phyloP scores from a whole-genome alignment of 1,139 yeast species.

The Taphrina flavorubra region DNA sequence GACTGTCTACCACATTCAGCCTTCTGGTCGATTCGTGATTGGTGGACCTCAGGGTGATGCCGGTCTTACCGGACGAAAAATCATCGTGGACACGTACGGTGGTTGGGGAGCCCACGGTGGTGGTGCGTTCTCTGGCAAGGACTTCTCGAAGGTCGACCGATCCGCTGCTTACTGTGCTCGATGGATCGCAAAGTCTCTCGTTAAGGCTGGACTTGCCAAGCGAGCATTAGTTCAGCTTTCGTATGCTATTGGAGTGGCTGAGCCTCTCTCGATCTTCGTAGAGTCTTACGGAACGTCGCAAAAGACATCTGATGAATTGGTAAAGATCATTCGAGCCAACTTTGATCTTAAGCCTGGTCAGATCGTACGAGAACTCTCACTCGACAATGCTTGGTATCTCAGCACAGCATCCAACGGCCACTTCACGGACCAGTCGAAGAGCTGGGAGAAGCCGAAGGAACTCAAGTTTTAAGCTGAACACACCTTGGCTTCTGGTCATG shows the following conservation, averaged over 20 bases:
- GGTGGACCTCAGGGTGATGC: constrained; percentile 99
- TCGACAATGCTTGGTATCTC: constrained; percentile 98
- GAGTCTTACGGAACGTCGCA: constrained; percentile 98
- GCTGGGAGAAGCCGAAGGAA: constrained; percentile 98
- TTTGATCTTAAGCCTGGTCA: constrained; percentile 99
- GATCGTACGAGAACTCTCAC: constrained; percentile 91
- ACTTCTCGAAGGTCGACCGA: constrained; percentile 99
- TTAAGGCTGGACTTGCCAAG: constrained; percentile 91
- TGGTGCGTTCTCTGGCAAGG: constrained; percentile 99
- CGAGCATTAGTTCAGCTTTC: constrained; percentile 98
- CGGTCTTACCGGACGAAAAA: constrained; percentile 99
- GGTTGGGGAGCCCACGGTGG: constrained; percentile 99
- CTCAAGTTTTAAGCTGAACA: constrained; percentile 64
- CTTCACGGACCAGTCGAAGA: constrained; percentile 97
- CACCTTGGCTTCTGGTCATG: not conserved
- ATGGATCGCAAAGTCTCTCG: constrained; percentile 99
- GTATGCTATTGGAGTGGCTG: constrained; percentile 99
- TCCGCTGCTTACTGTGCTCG: constrained; percentile 99
- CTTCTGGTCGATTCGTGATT: constrained; percentile 98
- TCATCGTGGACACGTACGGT: constrained; percentile 99
- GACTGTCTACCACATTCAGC: constrained; percentile 97
- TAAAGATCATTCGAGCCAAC: constrained; percentile 86
- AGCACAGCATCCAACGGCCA: constrained; percentile 99
- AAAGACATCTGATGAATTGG: constrained; percentile 85
- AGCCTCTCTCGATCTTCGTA: constrained; percentile 95